These are phyloP conservation scores for Delphinella strobiligena DNA, from an alignment of 2,329 filamentous ascomycete genomes.

Conservation along the genomic window DNA sequence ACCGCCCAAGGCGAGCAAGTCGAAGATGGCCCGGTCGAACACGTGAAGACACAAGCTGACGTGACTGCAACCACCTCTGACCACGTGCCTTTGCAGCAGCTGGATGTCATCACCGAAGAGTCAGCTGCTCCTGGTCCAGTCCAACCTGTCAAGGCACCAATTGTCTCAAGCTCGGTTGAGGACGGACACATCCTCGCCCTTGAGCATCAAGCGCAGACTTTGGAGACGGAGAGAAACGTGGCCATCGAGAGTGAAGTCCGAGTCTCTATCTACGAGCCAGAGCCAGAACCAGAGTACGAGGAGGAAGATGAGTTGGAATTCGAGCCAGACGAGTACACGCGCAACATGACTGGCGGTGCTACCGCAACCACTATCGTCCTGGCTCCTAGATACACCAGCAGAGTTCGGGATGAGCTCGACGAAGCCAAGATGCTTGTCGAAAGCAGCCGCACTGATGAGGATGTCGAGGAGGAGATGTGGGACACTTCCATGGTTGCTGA, in stretches of 20 bases:
- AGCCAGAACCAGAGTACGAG: slow-evolving; percentile 60
- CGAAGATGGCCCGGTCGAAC: neutral
- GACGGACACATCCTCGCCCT: slow-evolving; percentile 24
- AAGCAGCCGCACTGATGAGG: slow-evolving; percentile 52
- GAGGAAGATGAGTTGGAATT: slow-evolving; percentile 66
- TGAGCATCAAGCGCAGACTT: slow-evolving; percentile 23
- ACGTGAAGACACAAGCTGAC: neutral
- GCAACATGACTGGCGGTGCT: slow-evolving; percentile 54
- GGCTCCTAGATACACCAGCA: slow-evolving; percentile 58
- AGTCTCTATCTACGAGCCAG: slow-evolving; percentile 8
- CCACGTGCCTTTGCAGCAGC: neutral
- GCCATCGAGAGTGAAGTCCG: slow-evolving; percentile 19
- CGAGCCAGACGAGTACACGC: slow-evolving; percentile 57
- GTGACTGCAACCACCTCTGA: neutral
- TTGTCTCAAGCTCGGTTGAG: neutral
- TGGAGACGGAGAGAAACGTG: slow-evolving; percentile 25
- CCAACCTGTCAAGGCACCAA: slow-evolving; percentile 1
- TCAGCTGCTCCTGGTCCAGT: neutral
- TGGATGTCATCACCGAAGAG: neutral
- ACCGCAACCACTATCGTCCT: slow-evolving; percentile 44
- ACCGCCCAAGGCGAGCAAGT: neutral
- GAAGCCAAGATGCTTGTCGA: slow-evolving; percentile 56
- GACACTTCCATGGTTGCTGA: slow-evolving; percentile 97
- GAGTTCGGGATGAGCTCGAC: slow-evolving; percentile 61
- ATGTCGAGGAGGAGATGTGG: slow-evolving; percentile 78